Evolutionary conservation across 768 basidiomycete species (phyloP).

Genomic region (Hygrocybe punicea): DNA sequence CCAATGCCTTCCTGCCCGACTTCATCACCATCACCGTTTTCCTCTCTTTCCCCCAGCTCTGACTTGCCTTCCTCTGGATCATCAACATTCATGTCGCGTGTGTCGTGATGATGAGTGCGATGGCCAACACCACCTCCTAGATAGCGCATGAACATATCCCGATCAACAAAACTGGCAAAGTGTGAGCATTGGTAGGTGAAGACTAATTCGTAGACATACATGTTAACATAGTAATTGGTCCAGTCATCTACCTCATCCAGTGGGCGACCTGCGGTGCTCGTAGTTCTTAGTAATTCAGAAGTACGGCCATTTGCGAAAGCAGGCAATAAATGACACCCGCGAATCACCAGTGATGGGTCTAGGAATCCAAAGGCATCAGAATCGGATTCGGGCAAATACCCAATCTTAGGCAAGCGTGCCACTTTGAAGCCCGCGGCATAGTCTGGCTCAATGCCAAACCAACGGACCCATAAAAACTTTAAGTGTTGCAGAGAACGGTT

Average conservation of each 20-base stretch:
- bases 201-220: conserved; percentile 25
- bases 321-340: conserved; percentile 42
- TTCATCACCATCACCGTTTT: neutral
- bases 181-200: neutral
- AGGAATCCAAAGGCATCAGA: conserved; percentile 44
- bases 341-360: conserved; percentile 40
- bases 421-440: neutral
- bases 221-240: conserved; percentile 33
- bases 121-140: conserved; percentile 28
- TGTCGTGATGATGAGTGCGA: neutral
- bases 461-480: conserved; percentile 13
- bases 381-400: conserved; percentile 32
- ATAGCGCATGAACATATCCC: conserved; percentile 29
- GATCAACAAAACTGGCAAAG: conserved; percentile 20
- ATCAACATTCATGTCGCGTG: neutral
- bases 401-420: conserved; percentile 7
- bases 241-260: conserved; percentile 25
- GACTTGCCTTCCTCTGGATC: neutral
- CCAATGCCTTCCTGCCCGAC: neutral
- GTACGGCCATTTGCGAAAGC: conserved; percentile 28
- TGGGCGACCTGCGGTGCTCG: neutral
- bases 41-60: neutral
- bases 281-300: conserved; percentile 4
- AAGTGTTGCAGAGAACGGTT: conserved; percentile 14
- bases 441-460: neutral